Evolutionary conservation across 352 stramenopile species (phyloP).

Genomic region (Phytophthora hybrid): DNA sequence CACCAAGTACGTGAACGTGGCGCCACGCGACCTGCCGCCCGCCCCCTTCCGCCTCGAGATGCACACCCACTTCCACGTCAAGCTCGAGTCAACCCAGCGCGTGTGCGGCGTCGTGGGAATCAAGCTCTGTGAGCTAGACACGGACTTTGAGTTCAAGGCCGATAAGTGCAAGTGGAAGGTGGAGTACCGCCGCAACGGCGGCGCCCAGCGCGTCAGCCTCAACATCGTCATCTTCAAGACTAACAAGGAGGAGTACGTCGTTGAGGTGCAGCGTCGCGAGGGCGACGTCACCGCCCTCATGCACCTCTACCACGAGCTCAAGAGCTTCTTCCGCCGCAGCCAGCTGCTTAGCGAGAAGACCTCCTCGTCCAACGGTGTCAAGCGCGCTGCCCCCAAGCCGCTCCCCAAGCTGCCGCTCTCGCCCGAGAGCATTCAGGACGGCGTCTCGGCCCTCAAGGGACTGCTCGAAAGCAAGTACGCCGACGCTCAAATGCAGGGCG

Average conservation of each 20-base stretch:
- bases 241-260: conserved; percentile 69
- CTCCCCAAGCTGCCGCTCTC: conserved; percentile 61
- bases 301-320: conserved; percentile 81
- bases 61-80: conserved; percentile 91
- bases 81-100: conserved; percentile 75
- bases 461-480: conserved; percentile 82
- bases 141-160: conserved; percentile 86
- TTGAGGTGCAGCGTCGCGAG: conserved; percentile 80
- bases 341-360: conserved; percentile 76
- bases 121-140: conserved; percentile 87
- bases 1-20: conserved; percentile 83
- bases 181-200: conserved; percentile 64
- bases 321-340: conserved; percentile 77
- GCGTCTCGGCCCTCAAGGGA: conserved; percentile 68
- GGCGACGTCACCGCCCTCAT: conserved; percentile 87
- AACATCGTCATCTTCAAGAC: conserved; percentile 87
- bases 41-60: conserved; percentile 85
- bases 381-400: conserved; percentile 74
- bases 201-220: conserved; percentile 69
- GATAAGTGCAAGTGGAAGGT: conserved; percentile 93
- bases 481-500: conserved; percentile 84
- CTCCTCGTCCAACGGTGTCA: conserved; percentile 51
- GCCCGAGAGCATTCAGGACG: conserved; percentile 58
- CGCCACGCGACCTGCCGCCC: conserved; percentile 71
- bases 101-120: conserved; percentile 80